A percentile compares a stretch with the other conserved stretches of the same genome.
Conservation (phyloP, 2,329 filamentous ascomycete species). For the Botryotinia globosa region DNA sequence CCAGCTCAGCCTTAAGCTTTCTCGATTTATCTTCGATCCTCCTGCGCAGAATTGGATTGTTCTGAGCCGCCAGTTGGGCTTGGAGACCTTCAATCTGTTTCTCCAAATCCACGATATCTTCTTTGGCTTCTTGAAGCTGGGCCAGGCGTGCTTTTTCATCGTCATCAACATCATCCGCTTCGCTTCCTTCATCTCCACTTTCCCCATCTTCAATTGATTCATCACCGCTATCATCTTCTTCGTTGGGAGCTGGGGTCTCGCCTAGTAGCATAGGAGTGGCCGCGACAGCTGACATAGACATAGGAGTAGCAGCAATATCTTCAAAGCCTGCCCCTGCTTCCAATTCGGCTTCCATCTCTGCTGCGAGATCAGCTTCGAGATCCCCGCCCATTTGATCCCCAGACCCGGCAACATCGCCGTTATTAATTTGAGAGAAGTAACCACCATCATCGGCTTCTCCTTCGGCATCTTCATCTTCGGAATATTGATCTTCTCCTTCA, state of each 20-base stretch:
- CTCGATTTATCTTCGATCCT: conserved; percentile 49
- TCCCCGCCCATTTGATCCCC: conserved; percentile 41
- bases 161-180: conserved; percentile 47
- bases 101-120: conserved; percentile 55
- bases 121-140: conserved; percentile 46
- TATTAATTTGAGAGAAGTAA: conserved; percentile 35
- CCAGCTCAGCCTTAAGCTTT: conserved; percentile 51
- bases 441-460: conserved; percentile 42
- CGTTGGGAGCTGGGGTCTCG: conserved; percentile 28
- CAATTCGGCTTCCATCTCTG: conserved; percentile 32
- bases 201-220: conserved; percentile 46
- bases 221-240: conserved; percentile 40
- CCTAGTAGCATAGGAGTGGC: conserved; percentile 32
- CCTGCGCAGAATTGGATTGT: conserved; percentile 49
- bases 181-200: conserved; percentile 46
- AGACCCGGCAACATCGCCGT: conserved; percentile 28
- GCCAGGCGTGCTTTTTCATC: conserved; percentile 49
- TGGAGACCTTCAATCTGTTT: conserved; percentile 46
- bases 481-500: conserved; percentile 40
- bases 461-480: conserved; percentile 40
- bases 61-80: conserved; percentile 43
- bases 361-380: conserved; percentile 38
- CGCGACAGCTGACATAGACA: conserved; percentile 31
- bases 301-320: conserved; percentile 39
- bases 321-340: conserved; percentile 30